A percentile compares a stretch with the other conserved stretches of the same genome.
Conservation (phyloP, 495 filamentous ascomycete genomes). For the Trichoderma virens region DNA sequence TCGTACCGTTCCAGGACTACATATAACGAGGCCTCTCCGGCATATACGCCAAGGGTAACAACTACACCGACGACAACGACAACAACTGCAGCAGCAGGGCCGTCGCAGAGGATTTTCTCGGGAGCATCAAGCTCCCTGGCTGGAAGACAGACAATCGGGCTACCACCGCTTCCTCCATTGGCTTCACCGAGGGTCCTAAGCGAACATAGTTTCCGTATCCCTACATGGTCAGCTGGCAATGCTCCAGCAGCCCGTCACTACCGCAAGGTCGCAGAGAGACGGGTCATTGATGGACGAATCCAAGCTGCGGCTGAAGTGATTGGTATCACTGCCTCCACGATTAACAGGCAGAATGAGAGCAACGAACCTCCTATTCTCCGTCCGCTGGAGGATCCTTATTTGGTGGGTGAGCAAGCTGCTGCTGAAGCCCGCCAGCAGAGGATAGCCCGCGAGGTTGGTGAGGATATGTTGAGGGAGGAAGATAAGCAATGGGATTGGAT, state of each 20-base stretch:
- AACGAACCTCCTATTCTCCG: conserved; percentile 15
- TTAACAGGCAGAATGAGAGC: not conserved
- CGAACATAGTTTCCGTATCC: conserved; percentile 34
- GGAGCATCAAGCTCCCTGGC: not conserved
- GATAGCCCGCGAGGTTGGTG: conserved; percentile 36
- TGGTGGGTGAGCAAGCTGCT: conserved; percentile 46
- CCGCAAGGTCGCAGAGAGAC: conserved; percentile 40
- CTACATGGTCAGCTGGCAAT: conserved; percentile 32
- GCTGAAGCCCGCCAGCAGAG: conserved; percentile 34
- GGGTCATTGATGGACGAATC: conserved; percentile 24
- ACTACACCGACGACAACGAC: conserved; percentile 11
- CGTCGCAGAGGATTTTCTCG: conserved; percentile 13
- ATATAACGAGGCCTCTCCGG: conserved; percentile 31
- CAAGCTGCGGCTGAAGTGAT: conserved; percentile 13
- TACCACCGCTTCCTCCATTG: conserved; percentile 31
- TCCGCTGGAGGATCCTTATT: conserved; percentile 45
- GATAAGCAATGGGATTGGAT: conserved; percentile 44
- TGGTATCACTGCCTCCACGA: conserved; percentile 19
- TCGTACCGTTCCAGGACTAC: conserved; percentile 38
- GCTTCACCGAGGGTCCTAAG: conserved; percentile 24
- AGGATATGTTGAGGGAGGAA: conserved; percentile 36
- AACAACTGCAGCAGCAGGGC: conserved; percentile 8
- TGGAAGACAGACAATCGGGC: conserved; percentile 17
- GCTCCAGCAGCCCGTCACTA: conserved; percentile 39
- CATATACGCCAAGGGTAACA: conserved; percentile 30